Conservation (phyloP, 2,329 filamentous ascomycete genomes). For the Sporothrix pseudoabietina region DNA sequence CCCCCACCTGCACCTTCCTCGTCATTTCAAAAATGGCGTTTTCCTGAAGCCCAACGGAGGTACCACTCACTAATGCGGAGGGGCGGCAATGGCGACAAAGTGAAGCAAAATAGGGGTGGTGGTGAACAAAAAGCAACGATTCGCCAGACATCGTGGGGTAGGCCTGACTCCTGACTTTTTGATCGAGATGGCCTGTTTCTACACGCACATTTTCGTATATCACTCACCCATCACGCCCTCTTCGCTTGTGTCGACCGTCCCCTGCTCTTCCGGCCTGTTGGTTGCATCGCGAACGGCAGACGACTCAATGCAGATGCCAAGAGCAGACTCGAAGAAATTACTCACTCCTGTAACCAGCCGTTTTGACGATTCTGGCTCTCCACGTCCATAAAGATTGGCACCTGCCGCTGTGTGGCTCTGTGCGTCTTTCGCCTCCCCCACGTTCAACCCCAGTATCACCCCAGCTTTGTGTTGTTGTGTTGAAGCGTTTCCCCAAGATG, state of each 20-base stretch:
- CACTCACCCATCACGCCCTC: background rate
- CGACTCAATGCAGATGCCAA: background rate
- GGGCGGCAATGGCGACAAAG: conserved; percentile 10
- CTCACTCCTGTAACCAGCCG: background rate
- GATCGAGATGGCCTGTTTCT: background rate
- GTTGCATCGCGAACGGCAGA: background rate
- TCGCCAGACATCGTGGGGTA: conserved; percentile 1
- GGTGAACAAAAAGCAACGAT: background rate
- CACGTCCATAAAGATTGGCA: background rate
- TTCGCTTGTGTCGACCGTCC: background rate
- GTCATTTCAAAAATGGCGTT: background rate
- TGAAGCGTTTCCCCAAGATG: background rate
- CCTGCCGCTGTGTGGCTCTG: conserved; percentile 2
- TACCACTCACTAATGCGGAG: conserved; percentile 22
- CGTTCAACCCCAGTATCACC: background rate
- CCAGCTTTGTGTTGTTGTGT: background rate
- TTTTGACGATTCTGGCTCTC: background rate
- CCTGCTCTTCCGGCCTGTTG: background rate
- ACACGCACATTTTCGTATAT: background rate
- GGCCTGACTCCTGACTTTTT: background rate
- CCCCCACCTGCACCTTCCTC: background rate
- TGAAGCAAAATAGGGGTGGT: background rate
- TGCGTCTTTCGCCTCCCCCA: conserved; percentile 9
- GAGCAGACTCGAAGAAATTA: no score
- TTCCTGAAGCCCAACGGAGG: background rate